These are phyloP conservation scores for Zygosaccharomyces sapae DNA, from an alignment of 1,139 yeast genomes.

Conservation along the genomic window DNA sequence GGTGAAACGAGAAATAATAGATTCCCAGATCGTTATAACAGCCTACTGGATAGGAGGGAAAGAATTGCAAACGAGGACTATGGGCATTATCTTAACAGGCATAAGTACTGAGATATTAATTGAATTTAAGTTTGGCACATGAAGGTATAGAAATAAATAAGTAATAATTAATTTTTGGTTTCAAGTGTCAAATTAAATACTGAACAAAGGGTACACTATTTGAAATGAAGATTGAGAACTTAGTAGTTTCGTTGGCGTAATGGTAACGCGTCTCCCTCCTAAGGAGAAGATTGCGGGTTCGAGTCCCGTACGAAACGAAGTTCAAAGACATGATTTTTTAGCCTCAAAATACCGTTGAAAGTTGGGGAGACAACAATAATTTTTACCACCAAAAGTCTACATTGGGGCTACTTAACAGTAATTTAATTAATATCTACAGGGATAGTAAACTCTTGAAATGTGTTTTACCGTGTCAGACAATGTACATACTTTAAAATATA, in stretches of 20 bases:
- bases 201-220: background rate
- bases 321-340: too few species aligned
- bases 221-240: background rate
- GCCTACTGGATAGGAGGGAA: constrained; percentile 18
- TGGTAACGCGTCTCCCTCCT: constrained; percentile 97
- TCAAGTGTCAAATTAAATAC: background rate
- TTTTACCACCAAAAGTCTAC: background rate
- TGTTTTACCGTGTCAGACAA: background rate
- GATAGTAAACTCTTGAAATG: background rate
- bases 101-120: background rate
- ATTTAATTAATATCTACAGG: too few species aligned
- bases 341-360: background rate
- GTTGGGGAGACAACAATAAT: background rate
- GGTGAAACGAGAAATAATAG: constrained; percentile 2
- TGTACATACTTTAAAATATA: background rate
- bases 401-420: too few species aligned
- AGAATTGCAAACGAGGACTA: constrained; percentile 22
- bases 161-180: background rate
- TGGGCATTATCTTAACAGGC: constrained; percentile 10
- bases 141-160: background rate
- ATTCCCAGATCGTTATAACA: constrained; percentile 14
- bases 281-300: constrained; percentile 96
- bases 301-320: constrained; percentile 85
- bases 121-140: background rate
- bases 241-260: constrained; percentile 76